Conservation (phyloP, 2,329 filamentous ascomycete species). For the Hypocrella siamensis region DNA sequence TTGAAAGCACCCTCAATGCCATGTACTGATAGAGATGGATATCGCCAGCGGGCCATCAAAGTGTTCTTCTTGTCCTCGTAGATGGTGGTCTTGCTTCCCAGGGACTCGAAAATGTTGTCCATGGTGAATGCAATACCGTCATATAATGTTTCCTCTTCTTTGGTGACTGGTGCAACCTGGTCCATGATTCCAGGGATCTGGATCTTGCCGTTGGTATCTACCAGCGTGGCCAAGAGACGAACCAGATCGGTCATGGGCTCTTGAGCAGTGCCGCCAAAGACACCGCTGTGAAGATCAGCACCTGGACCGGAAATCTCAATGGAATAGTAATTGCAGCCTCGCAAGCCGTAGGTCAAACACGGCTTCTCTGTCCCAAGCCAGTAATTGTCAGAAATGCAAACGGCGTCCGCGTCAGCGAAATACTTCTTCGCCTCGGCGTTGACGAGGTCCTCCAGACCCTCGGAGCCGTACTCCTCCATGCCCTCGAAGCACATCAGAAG, state of each 20-base stretch:
- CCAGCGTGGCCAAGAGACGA: slow-evolving; percentile 64
- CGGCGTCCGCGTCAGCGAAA: slow-evolving; percentile 89
- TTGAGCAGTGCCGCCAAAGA: slow-evolving; percentile 90
- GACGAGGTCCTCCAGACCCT: slow-evolving; percentile 92
- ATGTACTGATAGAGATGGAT: slow-evolving; percentile 85
- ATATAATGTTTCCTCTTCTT: slow-evolving; percentile 81
- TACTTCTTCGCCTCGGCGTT: slow-evolving; percentile 78
- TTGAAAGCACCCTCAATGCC: slow-evolving; percentile 92
- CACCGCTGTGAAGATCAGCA: slow-evolving; percentile 88
- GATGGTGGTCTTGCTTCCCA: slow-evolving; percentile 80
- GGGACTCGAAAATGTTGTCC: slow-evolving; percentile 82
- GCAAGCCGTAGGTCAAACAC: slow-evolving; percentile 90
- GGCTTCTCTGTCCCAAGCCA: slow-evolving; percentile 99
- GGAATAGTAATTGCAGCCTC: slow-evolving; percentile 96
- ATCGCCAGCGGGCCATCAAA: slow-evolving; percentile 92
- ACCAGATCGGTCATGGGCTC: slow-evolving; percentile 97
- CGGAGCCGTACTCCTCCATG: slow-evolving; percentile 98
- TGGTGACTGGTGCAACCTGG: slow-evolving; percentile 75
- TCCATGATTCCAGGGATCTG: slow-evolving; percentile 87
- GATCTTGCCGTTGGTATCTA: slow-evolving; percentile 85
- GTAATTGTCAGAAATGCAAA: slow-evolving; percentile 99
- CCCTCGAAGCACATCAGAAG: slow-evolving; percentile 98
- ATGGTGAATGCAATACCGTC: slow-evolving; percentile 86
- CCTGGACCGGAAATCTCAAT: slow-evolving; percentile 81
- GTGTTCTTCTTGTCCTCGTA: slow-evolving; percentile 79